Conservation (phyloP, 2,329 filamentous ascomycete species). For the Truncatella angustata region DNA sequence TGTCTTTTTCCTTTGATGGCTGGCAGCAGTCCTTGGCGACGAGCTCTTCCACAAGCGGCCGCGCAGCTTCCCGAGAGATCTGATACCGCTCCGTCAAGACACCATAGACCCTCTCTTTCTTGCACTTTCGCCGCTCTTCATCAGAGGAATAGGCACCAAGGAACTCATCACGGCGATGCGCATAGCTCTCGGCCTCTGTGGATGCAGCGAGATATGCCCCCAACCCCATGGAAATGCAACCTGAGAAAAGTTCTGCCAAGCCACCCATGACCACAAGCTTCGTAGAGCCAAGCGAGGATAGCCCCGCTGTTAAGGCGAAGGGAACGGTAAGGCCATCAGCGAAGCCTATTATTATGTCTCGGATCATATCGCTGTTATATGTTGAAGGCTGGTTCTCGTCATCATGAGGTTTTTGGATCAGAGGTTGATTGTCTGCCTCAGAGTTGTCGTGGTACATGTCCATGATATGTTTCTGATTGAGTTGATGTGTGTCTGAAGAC, state of each 20-base stretch:
- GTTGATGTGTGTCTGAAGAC: too few species aligned
- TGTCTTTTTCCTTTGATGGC: not conserved
- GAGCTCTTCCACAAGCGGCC: conserved; percentile 32
- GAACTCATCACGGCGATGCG: not conserved
- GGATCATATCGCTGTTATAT: not conserved
- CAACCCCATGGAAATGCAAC: conserved; percentile 59
- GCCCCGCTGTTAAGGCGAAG: conserved; percentile 60
- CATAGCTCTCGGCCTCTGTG: conserved; percentile 33
- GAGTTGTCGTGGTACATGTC: too few species aligned
- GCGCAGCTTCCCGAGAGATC: conserved; percentile 24
- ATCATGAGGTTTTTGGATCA: not conserved
- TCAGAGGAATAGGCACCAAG: not conserved
- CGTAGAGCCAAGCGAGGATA: conserved; percentile 41
- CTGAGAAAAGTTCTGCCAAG: conserved; percentile 56
- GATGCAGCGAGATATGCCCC: conserved; percentile 55
- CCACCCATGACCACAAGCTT: conserved; percentile 54
- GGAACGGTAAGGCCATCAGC: conserved; percentile 63
- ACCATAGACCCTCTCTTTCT: conserved; percentile 20
- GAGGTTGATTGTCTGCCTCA: not conserved
- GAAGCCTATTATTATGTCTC: conserved; percentile 59
- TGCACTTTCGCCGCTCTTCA: not conserved
- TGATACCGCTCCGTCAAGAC: conserved; percentile 24
- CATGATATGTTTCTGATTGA: too few species aligned
- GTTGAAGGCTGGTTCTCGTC: not conserved
- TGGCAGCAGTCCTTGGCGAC: not conserved